Conservation (phyloP, 2,329 filamentous ascomycete species). For the Colletotrichum phormii region DNA sequence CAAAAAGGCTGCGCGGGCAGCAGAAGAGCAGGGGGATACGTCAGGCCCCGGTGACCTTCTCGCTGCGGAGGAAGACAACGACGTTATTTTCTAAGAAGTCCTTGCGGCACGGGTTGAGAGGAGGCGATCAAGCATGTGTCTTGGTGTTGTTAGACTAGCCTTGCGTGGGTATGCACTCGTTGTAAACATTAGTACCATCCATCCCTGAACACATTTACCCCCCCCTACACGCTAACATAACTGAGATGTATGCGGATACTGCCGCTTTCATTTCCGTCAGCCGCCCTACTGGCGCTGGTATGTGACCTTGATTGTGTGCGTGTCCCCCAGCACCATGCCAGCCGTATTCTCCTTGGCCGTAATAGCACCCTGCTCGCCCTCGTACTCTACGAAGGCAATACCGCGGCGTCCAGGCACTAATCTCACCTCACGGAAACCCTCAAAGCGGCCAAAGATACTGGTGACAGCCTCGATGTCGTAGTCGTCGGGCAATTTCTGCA, state of each 20-base stretch:
- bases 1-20: constrained; percentile 56
- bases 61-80: constrained; percentile 81
- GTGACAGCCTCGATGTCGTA: constrained; percentile 85
- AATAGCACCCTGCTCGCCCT: constrained; percentile 88
- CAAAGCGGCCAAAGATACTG: constrained; percentile 86
- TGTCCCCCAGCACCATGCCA: constrained; percentile 79
- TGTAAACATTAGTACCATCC: constrained; percentile 14
- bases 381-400: constrained; percentile 97
- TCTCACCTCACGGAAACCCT: constrained; percentile 93
- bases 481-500: constrained; percentile 91
- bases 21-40: constrained; percentile 53
- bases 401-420: constrained; percentile 86
- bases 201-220: not conserved
- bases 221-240: not conserved
- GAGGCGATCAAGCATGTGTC: not conserved
- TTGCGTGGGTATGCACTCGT: not conserved
- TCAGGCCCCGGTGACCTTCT: constrained; percentile 72
- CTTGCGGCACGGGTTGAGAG: not conserved
- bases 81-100: constrained; percentile 79
- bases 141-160: not conserved
- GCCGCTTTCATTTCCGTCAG: no score
- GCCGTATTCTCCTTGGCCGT: constrained; percentile 93
- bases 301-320: constrained; percentile 88
- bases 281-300: constrained; percentile 84
- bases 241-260: not conserved